A percentile compares a stretch with the other conserved stretches of the same genome.
Conservation (phyloP, 768 basidiomycete species). For the Suillus luteus region DNA sequence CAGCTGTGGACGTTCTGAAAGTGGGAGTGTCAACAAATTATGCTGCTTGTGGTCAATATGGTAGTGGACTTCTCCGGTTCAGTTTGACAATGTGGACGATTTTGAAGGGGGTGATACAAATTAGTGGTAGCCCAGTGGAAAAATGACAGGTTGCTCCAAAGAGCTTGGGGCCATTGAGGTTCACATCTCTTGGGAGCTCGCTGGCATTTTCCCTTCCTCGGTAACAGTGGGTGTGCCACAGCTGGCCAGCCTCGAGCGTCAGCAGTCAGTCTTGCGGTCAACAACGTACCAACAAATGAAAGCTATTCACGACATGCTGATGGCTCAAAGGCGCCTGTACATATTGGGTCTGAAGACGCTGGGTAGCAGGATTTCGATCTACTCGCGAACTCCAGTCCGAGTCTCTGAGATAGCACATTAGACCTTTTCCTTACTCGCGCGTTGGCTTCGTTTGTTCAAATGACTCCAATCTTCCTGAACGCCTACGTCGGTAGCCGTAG, state of each 20-base stretch:
- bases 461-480: no score
- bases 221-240: not conserved
- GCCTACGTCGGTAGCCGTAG: conserved; percentile 16
- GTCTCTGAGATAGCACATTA: not conserved
- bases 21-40: not conserved
- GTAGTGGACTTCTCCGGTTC: not conserved
- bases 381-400: not conserved
- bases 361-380: not conserved
- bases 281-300: not conserved
- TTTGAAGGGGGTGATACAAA: not conserved
- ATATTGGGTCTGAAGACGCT: not conserved
- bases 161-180: not conserved
- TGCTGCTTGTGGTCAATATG: not conserved
- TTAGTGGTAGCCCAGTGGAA: not conserved
- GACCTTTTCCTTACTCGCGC: no score
- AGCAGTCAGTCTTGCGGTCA: not conserved
- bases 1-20: not conserved
- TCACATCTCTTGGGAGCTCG: not conserved
- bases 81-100: not conserved
- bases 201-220: not conserved
- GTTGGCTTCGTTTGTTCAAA: no score
- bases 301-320: not conserved
- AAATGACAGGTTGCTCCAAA: not conserved
- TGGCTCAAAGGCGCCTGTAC: not conserved
- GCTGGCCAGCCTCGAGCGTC: not conserved